Conservation (phyloP, 768 basidiomycete species). For the Suillus variegatus region DNA sequence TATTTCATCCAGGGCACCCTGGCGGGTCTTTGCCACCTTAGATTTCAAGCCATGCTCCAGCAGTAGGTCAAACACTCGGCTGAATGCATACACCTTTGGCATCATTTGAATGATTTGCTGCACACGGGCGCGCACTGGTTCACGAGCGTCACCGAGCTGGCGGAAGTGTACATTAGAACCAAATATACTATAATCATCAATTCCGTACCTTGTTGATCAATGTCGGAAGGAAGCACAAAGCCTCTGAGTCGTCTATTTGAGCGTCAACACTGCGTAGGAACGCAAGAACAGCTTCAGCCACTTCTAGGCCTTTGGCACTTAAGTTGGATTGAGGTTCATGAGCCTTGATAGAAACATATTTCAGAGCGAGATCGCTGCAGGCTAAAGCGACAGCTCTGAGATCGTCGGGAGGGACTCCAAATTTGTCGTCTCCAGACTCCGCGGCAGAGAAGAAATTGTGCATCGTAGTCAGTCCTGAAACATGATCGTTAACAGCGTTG, state of each 20-base stretch:
- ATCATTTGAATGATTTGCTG: slow-evolving; percentile 83
- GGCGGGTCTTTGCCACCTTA: slow-evolving; percentile 90
- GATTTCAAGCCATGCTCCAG: slow-evolving; percentile 88
- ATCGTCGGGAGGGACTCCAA: slow-evolving; percentile 44
- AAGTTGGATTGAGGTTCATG: slow-evolving; percentile 92
- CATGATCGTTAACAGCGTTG: slow-evolving; percentile 89
- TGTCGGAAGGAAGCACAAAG: slow-evolving; percentile 84
- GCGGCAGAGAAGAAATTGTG: slow-evolving; percentile 73
- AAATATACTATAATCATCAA: not conserved
- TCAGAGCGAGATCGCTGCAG: slow-evolving; percentile 89
- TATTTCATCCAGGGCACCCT: slow-evolving; percentile 84
- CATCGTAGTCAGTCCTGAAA: slow-evolving; percentile 72
- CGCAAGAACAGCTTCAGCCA: slow-evolving; percentile 74
- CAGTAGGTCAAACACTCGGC: slow-evolving; percentile 85
- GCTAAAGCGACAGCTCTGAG: slow-evolving; percentile 70
- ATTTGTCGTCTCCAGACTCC: slow-evolving; percentile 55
- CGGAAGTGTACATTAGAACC: slow-evolving; percentile 8
- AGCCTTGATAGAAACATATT: slow-evolving; percentile 89
- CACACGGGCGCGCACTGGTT: slow-evolving; percentile 77
- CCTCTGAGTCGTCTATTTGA: slow-evolving; percentile 85
- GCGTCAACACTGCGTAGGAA: slow-evolving; percentile 74
- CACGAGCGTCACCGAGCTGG: slow-evolving; percentile 91
- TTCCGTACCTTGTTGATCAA: slow-evolving; percentile 80
- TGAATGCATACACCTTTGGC: slow-evolving; percentile 91
- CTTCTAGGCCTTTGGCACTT: slow-evolving; percentile 84